phyloP scores from a whole-genome alignment of 116 monocot species.

The Iris pallida region DNA sequence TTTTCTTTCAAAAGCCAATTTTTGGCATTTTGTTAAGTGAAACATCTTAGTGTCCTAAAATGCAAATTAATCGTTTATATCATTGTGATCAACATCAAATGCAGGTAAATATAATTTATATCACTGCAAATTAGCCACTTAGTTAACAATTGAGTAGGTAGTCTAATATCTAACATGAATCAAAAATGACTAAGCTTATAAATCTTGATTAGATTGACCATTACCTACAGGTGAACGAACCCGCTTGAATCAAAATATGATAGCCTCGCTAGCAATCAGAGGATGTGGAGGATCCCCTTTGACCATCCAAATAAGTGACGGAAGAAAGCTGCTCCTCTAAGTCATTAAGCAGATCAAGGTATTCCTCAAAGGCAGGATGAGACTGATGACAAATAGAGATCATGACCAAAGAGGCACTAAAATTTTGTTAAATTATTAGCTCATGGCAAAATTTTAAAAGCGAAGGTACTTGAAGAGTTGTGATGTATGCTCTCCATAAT shows the following conservation, averaged over 20 bases:
- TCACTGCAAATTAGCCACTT: too few species aligned
- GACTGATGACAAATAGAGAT: slow-evolving; percentile 47
- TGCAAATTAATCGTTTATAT: too few species aligned
- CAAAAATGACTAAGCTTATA: too few species aligned
- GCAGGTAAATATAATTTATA: too few species aligned
- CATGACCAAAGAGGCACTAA: background rate
- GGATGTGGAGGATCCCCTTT: slow-evolving; percentile 13
- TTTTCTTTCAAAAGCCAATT: too few species aligned
- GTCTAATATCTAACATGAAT: too few species aligned
- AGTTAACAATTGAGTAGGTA: too few species aligned
- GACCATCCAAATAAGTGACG: slow-evolving; percentile 23
- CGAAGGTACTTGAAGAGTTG: slow-evolving; percentile 64
- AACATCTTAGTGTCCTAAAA: too few species aligned
- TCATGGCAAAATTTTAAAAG: background rate
- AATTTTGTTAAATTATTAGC: background rate
- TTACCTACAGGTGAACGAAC: background rate
- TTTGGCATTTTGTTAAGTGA: too few species aligned
- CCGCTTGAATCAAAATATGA: background rate
- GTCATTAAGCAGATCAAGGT: slow-evolving; percentile 69
- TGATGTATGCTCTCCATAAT: slow-evolving; percentile 88
- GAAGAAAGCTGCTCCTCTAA: slow-evolving; percentile 78
- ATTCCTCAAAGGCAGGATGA: slow-evolving; percentile 75
- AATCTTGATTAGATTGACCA: too few species aligned
- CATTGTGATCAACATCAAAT: too few species aligned
- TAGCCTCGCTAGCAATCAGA: background rate